These are phyloP conservation scores for Sporothrix brasiliensis DNA, from an alignment of 2,329 filamentous ascomycete species.

Conservation along the genomic window DNA sequence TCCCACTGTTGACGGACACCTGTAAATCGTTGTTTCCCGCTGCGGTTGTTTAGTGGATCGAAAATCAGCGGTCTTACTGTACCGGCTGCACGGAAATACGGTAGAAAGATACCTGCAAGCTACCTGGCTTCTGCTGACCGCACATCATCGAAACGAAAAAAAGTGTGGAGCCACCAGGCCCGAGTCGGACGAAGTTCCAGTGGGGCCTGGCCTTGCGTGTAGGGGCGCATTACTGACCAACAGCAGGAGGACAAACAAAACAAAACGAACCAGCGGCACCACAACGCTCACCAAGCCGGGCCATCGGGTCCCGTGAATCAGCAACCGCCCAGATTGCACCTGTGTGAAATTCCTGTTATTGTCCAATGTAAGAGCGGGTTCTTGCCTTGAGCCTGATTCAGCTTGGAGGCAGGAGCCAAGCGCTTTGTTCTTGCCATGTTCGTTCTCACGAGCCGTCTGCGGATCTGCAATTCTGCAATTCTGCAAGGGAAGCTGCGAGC, in stretches of 20 bases:
- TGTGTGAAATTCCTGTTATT: not conserved
- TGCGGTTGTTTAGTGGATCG: constrained; percentile 25
- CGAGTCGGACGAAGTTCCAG: constrained; percentile 15
- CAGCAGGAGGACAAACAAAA: constrained; percentile 18
- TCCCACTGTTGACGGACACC: not conserved
- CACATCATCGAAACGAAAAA: not conserved
- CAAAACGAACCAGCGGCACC: constrained; percentile 12
- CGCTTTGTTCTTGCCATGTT: constrained; percentile 5
- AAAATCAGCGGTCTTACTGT: constrained; percentile 38
- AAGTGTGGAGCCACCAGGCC: constrained; percentile 18
- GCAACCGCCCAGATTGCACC: constrained; percentile 23
- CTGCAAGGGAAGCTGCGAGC: constrained; percentile 16
- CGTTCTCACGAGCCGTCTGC: not conserved
- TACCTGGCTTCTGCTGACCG: not conserved
- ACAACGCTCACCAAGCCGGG: not conserved
- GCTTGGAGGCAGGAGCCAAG: not conserved
- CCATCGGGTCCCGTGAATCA: constrained; percentile 24
- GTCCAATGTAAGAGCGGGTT: not conserved
- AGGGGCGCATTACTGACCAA: constrained; percentile 22
- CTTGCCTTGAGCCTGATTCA: not conserved
- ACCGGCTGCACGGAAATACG: not conserved
- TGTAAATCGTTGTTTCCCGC: not conserved
- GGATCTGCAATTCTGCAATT: not conserved
- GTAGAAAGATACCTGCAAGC: not conserved
- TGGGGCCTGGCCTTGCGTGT: not conserved